phyloP scores from a whole-genome alignment of 352 stramenopile genomes.

The Globisporangium iwayamae region DNA sequence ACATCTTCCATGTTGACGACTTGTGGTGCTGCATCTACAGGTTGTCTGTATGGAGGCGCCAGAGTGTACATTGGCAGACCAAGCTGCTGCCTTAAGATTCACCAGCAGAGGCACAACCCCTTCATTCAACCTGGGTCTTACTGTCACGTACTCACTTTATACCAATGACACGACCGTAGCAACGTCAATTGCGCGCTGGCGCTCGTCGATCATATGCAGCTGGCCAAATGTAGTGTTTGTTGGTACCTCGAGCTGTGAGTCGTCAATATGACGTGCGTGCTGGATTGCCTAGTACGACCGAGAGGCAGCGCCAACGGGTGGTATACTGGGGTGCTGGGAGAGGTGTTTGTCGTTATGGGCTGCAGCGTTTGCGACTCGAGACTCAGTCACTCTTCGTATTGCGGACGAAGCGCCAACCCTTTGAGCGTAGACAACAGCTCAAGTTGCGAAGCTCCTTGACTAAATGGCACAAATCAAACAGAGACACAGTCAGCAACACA shows the following conservation, averaged over 20 bases:
- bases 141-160: neutral
- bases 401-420: neutral
- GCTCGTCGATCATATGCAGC: neutral
- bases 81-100: neutral
- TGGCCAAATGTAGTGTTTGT: neutral
- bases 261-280: neutral
- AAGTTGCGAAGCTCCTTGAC: neutral
- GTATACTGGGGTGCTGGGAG: neutral
- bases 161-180: neutral
- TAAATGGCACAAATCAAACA: neutral
- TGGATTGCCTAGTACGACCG: neutral
- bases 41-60: neutral
- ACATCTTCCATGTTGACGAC: neutral
- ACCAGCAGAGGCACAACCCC: neutral
- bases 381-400: neutral
- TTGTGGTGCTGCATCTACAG: neutral
- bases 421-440: neutral
- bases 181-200: neutral
- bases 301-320: neutral
- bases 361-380: neutral
- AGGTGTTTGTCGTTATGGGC: neutral
- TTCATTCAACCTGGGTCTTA: neutral
- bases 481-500: neutral
- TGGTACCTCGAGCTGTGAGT: neutral
- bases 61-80: neutral